Evolutionary conservation across 768 basidiomycete genomes (phyloP), one percentile per base, ranked within the genome.

Genomic region (Boletus pseudopeckii): DNA sequence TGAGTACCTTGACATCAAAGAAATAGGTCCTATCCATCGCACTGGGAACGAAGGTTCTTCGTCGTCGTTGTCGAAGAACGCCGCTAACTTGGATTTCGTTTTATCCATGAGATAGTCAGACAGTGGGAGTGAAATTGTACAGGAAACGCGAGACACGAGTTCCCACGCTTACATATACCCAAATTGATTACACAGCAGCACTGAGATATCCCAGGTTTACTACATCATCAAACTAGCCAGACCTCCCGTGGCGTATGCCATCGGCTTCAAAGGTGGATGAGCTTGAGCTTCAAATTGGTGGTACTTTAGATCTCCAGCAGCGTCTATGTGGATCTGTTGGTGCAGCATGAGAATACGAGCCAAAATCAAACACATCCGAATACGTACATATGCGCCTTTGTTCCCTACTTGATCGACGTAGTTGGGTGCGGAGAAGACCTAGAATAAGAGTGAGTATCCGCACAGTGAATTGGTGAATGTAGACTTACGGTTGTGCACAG

Each of bases 401-500:
- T 96, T 96, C 7, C 90, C 89, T 4, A 80, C 85, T 65, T 93
- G 90, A 72, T 96, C 93, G 26, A 92, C 89, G 62, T 95, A 94
- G 69, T 98, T 98, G 4, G 96, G 96, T 37, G 96, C 95, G 42
- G 90, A 93, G 70, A 94, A 95, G 7, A 92, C 88, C 89, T 90
- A 57, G 55, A 55, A 49, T 40, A 32, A 30, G 36, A 13, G 38
- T 60, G 45, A 55, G 53, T 53, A 64, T 65, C 4, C 18, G 48
- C 9, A 50, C n/a, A 18, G 45, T 20, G 14, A 33, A 48, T 1
- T 5, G 0, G 15, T 14, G 38, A 20, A 37, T 22, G n/a, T 33
- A 42, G 37, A 61, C 79, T 60, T 69, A 86, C 93, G 13, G 97
- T 98, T 30, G 91, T 95, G 71, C 96, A 97, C 40, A 97, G 75